Evolutionary conservation across 805 yeast species (phyloP), one percentile per base, ranked within the genome.

Genomic region (Myxozyma neotropica): DNA sequence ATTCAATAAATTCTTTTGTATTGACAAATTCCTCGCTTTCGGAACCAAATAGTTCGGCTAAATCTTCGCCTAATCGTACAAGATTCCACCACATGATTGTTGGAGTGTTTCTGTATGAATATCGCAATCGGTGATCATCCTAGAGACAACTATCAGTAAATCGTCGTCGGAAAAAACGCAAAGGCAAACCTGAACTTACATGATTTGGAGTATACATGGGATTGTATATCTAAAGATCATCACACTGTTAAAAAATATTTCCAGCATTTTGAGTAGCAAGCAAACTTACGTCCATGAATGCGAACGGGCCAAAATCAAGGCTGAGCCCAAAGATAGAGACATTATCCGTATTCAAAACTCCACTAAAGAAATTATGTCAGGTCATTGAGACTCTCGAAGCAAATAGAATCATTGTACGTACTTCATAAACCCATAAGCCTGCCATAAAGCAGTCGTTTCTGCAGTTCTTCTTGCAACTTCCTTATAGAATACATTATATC

Each of bases 241-340:
- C 5, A 48, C 81, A 81, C 69, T 91, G 24, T 15, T n/a, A 15
- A 12, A n/a, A 13, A 1, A 13, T n/a, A n/a, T n/a, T n/a, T n/a
- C n/a, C n/a, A n/a, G n/a, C n/a, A n/a, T n/a, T n/a, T n/a, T n/a
- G n/a, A n/a, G n/a, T n/a, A n/a, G n/a, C n/a, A n/a, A n/a, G 4
- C n/a, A 39, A 15, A 17, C 59, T 6, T 31, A 58, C 59, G 44
- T 64, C 68, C 68, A 64, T 64, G 48, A 64, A 64, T 35, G 95
- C 88, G 75, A 89, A 94, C 0, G 99, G 98, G 2, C 98, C 99
- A 73, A 87, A 94, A 73, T 93, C 99, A 73, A 94, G 82, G 0
- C 96, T 83, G 10, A 91, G 76, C 0, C 99, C 99, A 45, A 87
- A 69, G n/a, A 93, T 79, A 0, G 96, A 89, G 0, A 97, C 89